Conservation (phyloP, 768 basidiomycete species). For the Dendrothele bispora region DNA sequence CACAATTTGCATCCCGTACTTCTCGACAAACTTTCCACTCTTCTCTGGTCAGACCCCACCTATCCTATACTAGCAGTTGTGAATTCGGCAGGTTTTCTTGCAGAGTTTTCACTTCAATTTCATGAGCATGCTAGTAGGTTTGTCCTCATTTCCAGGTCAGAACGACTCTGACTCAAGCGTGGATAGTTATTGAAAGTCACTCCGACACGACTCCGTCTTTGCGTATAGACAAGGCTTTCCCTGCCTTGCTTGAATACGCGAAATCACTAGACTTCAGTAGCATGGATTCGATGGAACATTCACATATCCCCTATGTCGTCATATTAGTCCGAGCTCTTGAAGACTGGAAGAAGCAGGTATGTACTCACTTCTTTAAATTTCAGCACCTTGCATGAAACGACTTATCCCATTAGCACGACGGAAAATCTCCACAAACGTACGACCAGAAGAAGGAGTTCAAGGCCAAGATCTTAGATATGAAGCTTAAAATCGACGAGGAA, state of each 20-base stretch:
- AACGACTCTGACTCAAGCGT: background rate
- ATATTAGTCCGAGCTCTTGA: conserved; percentile 83
- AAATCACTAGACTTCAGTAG: conserved; percentile 66
- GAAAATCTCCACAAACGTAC: conserved; percentile 53
- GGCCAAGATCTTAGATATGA: conserved; percentile 55
- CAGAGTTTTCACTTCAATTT: conserved; percentile 86
- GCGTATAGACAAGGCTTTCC: conserved; percentile 89
- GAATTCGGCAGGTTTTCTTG: conserved; percentile 86
- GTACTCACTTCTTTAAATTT: conserved; percentile 16
- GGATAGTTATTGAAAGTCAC: conserved; percentile 84
- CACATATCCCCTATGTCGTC: conserved; percentile 87
- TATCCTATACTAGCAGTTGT: conserved; percentile 74
- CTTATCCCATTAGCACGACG: conserved; percentile 55
- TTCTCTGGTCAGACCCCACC: conserved; percentile 67
- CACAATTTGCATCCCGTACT: conserved; percentile 69
- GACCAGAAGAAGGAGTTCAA: conserved; percentile 83
- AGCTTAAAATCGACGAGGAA: conserved; percentile 84
- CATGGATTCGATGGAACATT: conserved; percentile 88
- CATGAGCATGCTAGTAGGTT: conserved; percentile 80
- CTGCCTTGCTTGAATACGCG: conserved; percentile 73
- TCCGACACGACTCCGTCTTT: conserved; percentile 74
- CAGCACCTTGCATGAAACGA: background rate
- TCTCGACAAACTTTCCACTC: conserved; percentile 57
- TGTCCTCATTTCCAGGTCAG: too few species aligned
- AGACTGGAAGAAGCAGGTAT: conserved; percentile 77